phyloP scores from a whole-genome alignment of 441 rosid species.

The Manihot esculenta region DNA sequence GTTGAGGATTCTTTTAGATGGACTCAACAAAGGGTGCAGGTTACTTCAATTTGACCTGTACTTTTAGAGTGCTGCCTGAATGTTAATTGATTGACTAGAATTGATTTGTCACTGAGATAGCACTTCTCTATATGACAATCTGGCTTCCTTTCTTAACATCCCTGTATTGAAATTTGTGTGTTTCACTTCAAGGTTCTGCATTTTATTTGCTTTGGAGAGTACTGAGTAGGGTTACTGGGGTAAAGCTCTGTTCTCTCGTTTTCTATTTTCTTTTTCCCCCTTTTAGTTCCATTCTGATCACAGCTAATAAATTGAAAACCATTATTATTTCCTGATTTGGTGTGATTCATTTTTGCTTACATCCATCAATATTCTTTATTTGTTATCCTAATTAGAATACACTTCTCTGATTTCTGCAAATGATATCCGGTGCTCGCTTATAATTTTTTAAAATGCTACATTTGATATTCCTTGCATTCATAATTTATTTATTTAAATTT shows the following conservation, averaged over 20 bases:
- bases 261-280: neutral
- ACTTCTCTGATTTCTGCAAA: neutral
- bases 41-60: slow-evolving; percentile 19
- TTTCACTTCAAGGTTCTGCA: slow-evolving; percentile 16
- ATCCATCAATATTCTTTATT: neutral
- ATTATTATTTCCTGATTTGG: slow-evolving; percentile 9
- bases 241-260: neutral
- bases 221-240: slow-evolving; percentile 13
- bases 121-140: slow-evolving; percentile 21
- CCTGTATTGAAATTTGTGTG: slow-evolving; percentile 23
- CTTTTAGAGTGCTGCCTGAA: slow-evolving; percentile 20
- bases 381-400: neutral
- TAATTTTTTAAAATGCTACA: neutral
- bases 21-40: slow-evolving; percentile 21
- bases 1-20: slow-evolving; percentile 26
- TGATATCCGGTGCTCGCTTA: neutral
- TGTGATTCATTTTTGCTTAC: neutral
- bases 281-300: slow-evolving; percentile 17
- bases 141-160: slow-evolving; percentile 24
- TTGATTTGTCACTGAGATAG: slow-evolving; percentile 24
- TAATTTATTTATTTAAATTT: no score
- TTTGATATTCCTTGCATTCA: neutral
- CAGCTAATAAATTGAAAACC: slow-evolving; percentile 23
- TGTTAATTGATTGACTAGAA: slow-evolving; percentile 22
- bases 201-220: slow-evolving; percentile 17